phyloP scores from a whole-genome alignment of 139 green algal genomes.

The Ettlia oleoabundans region DNA sequence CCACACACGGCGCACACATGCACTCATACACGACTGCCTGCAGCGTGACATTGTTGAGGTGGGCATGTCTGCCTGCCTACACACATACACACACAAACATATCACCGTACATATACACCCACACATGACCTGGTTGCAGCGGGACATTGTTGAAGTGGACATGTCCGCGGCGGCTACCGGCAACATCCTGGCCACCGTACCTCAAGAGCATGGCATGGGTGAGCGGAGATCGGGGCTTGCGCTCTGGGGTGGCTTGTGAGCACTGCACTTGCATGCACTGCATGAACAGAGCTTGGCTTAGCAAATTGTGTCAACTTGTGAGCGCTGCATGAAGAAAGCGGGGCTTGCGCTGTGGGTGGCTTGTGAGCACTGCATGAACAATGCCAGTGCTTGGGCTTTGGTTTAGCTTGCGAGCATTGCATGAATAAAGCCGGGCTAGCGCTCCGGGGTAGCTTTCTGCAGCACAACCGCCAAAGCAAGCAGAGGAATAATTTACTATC shows the following conservation, averaged over 20 bases:
- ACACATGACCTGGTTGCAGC: not conserved
- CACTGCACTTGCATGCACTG: not conserved
- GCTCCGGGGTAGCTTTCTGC: no score
- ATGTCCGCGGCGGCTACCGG: not conserved
- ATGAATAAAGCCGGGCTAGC: no score
- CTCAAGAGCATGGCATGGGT: slow-evolving; percentile 40
- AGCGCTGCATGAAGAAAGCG: no score
- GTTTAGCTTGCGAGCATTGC: no score
- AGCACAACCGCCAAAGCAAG: no score
- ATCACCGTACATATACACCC: not conserved
- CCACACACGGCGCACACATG: no score
- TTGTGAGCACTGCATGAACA: no score
- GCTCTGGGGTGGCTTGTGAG: not conserved
- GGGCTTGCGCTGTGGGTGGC: no score
- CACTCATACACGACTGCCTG: not conserved
- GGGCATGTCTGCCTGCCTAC: not conserved
- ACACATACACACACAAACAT: not conserved
- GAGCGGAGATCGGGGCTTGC: not conserved
- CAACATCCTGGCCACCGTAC: slow-evolving; percentile 12
- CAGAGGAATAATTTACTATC: no score
- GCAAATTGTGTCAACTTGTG: no score
- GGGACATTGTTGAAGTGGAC: slow-evolving; percentile 42
- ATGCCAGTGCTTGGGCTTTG: no score
- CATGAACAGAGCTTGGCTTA: no score
- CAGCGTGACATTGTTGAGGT: not conserved